phyloP scores from a whole-genome alignment of 805 yeast genomes.

The Starmerella cellae region DNA sequence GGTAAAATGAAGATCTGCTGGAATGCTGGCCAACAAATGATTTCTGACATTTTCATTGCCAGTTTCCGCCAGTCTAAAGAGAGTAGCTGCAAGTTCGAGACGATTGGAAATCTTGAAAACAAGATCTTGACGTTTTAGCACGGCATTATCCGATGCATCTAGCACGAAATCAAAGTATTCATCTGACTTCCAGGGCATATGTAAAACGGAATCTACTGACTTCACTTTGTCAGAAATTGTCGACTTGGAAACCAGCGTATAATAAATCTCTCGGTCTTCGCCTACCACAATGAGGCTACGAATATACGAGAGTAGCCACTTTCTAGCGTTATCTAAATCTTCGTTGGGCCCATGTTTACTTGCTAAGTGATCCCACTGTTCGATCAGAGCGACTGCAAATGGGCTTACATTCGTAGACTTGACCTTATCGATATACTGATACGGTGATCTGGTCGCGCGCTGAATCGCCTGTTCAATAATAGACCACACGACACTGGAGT shows the following conservation, averaged over 20 bases:
- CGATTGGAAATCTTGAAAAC: slow-evolving; percentile 18
- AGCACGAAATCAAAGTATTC: slow-evolving; percentile 21
- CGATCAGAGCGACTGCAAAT: slow-evolving; percentile 43
- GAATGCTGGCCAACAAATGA: slow-evolving; percentile 17
- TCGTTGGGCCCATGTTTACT: neutral
- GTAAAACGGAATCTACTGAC: neutral
- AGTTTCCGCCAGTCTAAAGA: slow-evolving; percentile 9
- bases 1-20: slow-evolving; percentile 10
- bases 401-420: slow-evolving; percentile 37
- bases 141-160: slow-evolving; percentile 7
- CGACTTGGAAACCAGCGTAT: neutral
- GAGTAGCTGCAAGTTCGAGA: slow-evolving; percentile 20
- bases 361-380: slow-evolving; percentile 32
- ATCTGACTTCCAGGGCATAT: slow-evolving; percentile 5
- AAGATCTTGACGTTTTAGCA: slow-evolving; percentile 16
- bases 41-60: slow-evolving; percentile 6
- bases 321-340: neutral
- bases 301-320: slow-evolving; percentile 14
- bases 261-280: slow-evolving; percentile 10
- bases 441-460: slow-evolving; percentile 62
- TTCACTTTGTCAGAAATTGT: neutral
- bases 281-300: slow-evolving; percentile 18
- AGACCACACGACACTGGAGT: slow-evolving; percentile 35
- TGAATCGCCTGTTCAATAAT: slow-evolving; percentile 65
- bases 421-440: slow-evolving; percentile 62